Evolutionary conservation across 2,329 filamentous ascomycete species (phyloP).

Genomic region (Dactylellina haptotyla): DNA sequence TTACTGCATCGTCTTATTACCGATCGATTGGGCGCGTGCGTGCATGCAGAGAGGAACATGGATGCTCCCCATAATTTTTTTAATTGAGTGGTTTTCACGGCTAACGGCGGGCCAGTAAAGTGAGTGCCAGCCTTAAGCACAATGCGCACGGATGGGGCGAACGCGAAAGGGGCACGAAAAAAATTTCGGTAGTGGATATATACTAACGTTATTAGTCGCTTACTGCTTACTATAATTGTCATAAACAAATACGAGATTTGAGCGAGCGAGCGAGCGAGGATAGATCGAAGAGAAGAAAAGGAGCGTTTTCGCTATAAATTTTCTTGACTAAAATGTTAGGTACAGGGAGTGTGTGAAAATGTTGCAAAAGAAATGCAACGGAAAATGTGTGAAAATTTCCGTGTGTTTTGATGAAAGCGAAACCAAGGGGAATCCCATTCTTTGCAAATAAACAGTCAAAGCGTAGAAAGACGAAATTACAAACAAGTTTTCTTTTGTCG

Average conservation of each 20-base stretch:
- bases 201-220: no score
- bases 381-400: no score
- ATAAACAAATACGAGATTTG: no score
- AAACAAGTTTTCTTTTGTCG: conserved; percentile 1
- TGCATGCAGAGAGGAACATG: no score
- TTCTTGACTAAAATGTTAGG: not conserved
- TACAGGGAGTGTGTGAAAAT: conserved; percentile 3
- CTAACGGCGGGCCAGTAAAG: no score
- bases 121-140: no score
- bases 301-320: conserved; percentile 3
- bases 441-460: not conserved
- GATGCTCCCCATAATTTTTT: no score
- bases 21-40: not conserved
- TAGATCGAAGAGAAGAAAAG: not conserved
- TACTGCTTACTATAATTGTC: no score
- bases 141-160: not conserved
- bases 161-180: not conserved
- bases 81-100: no score
- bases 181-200: not conserved
- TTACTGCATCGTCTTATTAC: not conserved
- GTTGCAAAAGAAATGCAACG: not conserved
- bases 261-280: no score
- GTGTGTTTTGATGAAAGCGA: not conserved
- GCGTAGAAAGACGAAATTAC: not conserved
- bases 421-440: not conserved